A percentile compares a stretch with the other conserved stretches of the same genome.
These are phyloP conservation scores for Zopfia rhizophila DNA, from an alignment of 2,329 filamentous ascomycete species.

Conservation along the genomic window DNA sequence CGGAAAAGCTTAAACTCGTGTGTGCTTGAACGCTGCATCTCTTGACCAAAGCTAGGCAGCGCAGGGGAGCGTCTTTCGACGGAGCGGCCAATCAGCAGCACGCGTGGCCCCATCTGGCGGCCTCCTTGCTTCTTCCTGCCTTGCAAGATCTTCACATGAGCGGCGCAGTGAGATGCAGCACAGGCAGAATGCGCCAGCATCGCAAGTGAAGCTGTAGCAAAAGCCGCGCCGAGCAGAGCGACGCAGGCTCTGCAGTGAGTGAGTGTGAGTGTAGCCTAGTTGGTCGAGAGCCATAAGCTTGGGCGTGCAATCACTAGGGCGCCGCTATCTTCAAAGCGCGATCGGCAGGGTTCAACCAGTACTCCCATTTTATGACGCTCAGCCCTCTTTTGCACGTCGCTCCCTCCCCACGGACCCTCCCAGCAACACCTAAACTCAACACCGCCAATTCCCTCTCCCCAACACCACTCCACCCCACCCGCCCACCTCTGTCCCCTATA, in stretches of 20 bases:
- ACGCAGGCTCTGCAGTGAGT: too few relatives aligned
- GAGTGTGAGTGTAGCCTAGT: neutral
- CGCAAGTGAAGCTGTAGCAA: too few relatives aligned
- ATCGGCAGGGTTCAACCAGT: constrained; percentile 23
- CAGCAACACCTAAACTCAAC: constrained; percentile 39
- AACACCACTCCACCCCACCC: constrained; percentile 14
- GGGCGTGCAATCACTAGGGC: constrained; percentile 17
- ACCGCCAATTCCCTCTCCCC: constrained; percentile 22
- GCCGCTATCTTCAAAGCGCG: too few relatives aligned
- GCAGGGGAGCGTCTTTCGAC: too few relatives aligned
- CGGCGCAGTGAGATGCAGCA: neutral
- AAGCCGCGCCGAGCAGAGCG: too few relatives aligned
- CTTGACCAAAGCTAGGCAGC: too few relatives aligned
- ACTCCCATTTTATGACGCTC: constrained; percentile 37
- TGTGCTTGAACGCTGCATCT: too few relatives aligned
- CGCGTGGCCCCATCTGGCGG: constrained; percentile 20
- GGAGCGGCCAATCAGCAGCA: constrained; percentile 10
- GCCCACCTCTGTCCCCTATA: constrained; percentile 11
- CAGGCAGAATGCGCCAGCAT: too few relatives aligned
- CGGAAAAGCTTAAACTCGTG: too few relatives aligned
- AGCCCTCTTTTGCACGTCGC: constrained; percentile 21
- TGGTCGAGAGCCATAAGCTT: neutral
- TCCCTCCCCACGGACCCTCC: constrained; percentile 38
- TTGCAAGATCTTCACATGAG: constrained; percentile 21
- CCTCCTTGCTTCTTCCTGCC: constrained; percentile 6